Base-by-base conservation (phyloP, 2,329 filamentous ascomycete species). In the Xylariaceae sp. region DNA sequence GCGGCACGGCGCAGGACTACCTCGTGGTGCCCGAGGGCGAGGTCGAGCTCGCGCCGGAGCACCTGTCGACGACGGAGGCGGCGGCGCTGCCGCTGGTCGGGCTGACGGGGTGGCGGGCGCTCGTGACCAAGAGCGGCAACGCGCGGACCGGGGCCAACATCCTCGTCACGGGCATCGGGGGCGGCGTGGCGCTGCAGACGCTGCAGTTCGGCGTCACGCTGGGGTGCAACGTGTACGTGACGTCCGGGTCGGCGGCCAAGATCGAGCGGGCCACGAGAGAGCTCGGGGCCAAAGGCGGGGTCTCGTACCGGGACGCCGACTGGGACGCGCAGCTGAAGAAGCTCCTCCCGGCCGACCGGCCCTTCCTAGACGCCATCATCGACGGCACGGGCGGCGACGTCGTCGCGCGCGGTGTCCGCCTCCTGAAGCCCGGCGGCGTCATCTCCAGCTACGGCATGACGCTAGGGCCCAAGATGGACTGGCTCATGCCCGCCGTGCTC, bases 381-480 rank as follows among this genome's bases (percentile, higher is more conserved):
- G 92, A 97, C 63, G 90, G 92, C 2, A 89, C 90, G 0, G 90
- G 90, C 3, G 89, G 88, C 2, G 83, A 94, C 63, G 71, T 95
- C 30, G 75, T 94, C n/a, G 68, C 36, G 12, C 41, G 71, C 26
- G 83, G 81, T 59, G 74, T 71, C 32, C 79, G 70, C 56, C 56
- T 95, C 36, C 67, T 97, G 36, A 89, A 87, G 75, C 63, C 74
- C 1, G 90, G 92, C 5, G 92, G 89, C 38, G 73, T 90, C n/a
- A 82, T 97, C 43, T 76, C 81, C 2, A 71, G 82, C 50, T 97
- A 97, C 60, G 90, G 92, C 44, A 96, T 97, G 90, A 97, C 90
- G 0, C 68, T 85, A 2, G 69, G 72, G 0, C 89, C 90, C 1
- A 87, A 83, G 65, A 90, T 94, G 82, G 79, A 86, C 36, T 96